These are phyloP conservation scores for Penstemon newberryi DNA, from an alignment of 257 asterid species.

Conservation along the genomic window DNA sequence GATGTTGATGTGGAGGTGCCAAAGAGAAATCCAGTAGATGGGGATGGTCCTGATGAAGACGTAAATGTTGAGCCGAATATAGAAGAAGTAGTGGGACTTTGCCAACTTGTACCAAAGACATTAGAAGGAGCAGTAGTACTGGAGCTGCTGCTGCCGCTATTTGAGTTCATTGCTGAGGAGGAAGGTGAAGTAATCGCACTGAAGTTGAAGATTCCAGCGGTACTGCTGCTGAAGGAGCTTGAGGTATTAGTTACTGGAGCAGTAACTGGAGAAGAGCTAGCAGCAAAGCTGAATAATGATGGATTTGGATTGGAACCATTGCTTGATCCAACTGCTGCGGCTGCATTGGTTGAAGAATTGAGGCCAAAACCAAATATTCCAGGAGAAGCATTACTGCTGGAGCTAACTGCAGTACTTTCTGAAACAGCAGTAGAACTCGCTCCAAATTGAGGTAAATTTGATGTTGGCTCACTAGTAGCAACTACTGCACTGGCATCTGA, in stretches of 20 bases:
- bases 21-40: constrained; percentile 49
- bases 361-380: constrained; percentile 42
- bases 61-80: constrained; percentile 39
- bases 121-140: constrained; percentile 23
- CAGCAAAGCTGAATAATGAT: constrained; percentile 35
- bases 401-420: constrained; percentile 32
- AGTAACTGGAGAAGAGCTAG: constrained; percentile 27
- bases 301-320: constrained; percentile 21
- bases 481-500: constrained; percentile 36
- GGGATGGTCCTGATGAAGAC: constrained; percentile 29
- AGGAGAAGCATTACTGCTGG: constrained; percentile 38
- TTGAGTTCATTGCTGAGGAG: constrained; percentile 40
- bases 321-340: constrained; percentile 30
- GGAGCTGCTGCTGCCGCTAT: constrained; percentile 32
- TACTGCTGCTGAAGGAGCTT: constrained; percentile 29
- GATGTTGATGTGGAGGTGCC: constrained; percentile 47
- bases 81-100: constrained; percentile 33
- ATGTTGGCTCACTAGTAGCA: constrained; percentile 34
- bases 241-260: constrained; percentile 26
- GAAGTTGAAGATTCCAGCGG: constrained; percentile 35
- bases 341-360: constrained; percentile 34
- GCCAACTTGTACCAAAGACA: constrained; percentile 52
- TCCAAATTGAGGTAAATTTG: constrained; percentile 42
- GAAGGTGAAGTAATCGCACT: constrained; percentile 47
- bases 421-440: constrained; percentile 33